A percentile compares a stretch with the other conserved stretches of the same genome.
phyloP scores from a whole-genome alignment of 441 rosid species.

The Lepidium campestre region DNA sequence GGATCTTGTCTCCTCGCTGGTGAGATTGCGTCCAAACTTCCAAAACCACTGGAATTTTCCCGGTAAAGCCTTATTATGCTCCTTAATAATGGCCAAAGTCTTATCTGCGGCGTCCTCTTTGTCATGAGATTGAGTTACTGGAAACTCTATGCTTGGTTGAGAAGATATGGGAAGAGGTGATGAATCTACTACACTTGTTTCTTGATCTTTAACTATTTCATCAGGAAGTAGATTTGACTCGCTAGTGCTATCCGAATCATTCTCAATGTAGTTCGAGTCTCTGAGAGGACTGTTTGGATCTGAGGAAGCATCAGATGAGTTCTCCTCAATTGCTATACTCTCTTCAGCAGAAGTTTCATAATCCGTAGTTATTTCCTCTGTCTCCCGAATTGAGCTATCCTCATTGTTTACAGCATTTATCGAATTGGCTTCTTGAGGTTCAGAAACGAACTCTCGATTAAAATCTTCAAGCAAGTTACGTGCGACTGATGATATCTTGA shows the following conservation, averaged over 20 bases:
- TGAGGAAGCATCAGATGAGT: constrained; percentile 42
- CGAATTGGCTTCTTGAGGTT: constrained; percentile 17
- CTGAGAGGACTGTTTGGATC: constrained; percentile 51
- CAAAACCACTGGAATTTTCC: constrained; percentile 92
- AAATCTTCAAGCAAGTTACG: constrained; percentile 69
- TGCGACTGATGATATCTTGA: constrained; percentile 42
- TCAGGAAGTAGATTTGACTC: constrained; percentile 3
- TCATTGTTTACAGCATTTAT: constrained; percentile 10
- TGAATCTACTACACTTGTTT: constrained; percentile 25
- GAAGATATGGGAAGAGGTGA: constrained; percentile 45
- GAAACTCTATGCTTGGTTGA: constrained; percentile 34
- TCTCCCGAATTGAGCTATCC: constrained; percentile 5
- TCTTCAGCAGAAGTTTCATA: constrained; percentile 24
- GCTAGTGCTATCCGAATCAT: constrained; percentile 37
- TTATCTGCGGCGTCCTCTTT: constrained; percentile 29
- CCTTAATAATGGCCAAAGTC: constrained; percentile 32
- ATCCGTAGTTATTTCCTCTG: constrained; percentile 9
- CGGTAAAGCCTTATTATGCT: constrained; percentile 42
- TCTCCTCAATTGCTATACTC: constrained; percentile 51
- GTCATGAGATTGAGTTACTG: neutral
- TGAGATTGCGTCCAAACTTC: constrained; percentile 66
- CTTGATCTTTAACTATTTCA: constrained; percentile 16
- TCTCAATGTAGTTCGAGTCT: constrained; percentile 51
- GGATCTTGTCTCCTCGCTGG: constrained; percentile 46
- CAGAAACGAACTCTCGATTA: constrained; percentile 49